Percentiles rank a stretch among this genome's conserved stretches.
Conservation (phyloP, 164 flowering plant genomes). For the Annona squamosa region DNA sequence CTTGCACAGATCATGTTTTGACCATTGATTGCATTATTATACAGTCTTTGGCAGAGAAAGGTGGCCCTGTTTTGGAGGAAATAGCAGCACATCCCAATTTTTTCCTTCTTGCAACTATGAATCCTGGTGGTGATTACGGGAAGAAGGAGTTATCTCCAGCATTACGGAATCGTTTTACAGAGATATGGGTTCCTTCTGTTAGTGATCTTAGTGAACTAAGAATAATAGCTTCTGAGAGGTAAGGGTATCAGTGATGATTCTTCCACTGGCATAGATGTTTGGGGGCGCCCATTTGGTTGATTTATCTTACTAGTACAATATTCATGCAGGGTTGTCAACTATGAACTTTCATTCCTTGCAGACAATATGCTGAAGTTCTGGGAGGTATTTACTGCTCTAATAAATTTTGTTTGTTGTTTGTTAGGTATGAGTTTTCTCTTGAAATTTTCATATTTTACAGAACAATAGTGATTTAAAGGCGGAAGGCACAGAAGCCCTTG, state of each 20-base stretch:
- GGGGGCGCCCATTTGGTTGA: neutral
- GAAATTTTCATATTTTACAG: too few relatives aligned
- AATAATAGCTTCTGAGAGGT: slow-evolving; percentile 64
- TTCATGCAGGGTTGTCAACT: slow-evolving; percentile 40
- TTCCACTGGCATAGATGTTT: neutral
- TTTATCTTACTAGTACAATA: slow-evolving; percentile 1
- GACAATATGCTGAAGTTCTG: slow-evolving; percentile 65
- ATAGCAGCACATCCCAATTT: slow-evolving; percentile 63
- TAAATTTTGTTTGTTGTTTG: slow-evolving; percentile 2
- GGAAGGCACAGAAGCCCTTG: too few relatives aligned
- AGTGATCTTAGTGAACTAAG: slow-evolving; percentile 56
- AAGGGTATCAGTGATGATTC: neutral
- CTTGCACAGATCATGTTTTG: neutral
- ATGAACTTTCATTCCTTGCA: slow-evolving; percentile 30
- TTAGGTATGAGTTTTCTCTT: too few relatives aligned
- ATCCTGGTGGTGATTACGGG: slow-evolving; percentile 99
- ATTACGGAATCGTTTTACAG: slow-evolving; percentile 92
- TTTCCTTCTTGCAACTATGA: slow-evolving; percentile 93
- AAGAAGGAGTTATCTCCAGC: slow-evolving; percentile 98
- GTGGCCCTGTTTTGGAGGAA: slow-evolving; percentile 63
- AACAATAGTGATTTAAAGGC: too few relatives aligned
- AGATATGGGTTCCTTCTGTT: slow-evolving; percentile 93
- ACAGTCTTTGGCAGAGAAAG: slow-evolving; percentile 95
- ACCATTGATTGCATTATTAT: slow-evolving; percentile 9
- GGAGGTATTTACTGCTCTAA: slow-evolving; percentile 41